Base-by-base conservation (phyloP, 2,329 filamentous ascomycete species). In the Ascochyta lentis region DNA sequence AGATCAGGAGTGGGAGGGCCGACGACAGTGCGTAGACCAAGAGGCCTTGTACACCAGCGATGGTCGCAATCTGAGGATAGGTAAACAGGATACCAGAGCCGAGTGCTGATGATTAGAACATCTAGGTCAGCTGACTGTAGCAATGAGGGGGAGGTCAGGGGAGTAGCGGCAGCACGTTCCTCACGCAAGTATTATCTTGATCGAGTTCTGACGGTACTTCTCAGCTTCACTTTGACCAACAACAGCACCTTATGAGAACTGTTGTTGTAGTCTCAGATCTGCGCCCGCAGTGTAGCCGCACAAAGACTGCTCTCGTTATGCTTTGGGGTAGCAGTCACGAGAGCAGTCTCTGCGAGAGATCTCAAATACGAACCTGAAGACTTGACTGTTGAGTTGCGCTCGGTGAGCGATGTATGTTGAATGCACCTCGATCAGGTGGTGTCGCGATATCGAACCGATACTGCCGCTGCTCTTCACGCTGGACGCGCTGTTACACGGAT, bases 171-270 rank as follows among this genome's bases (percentile, higher is more conserved):
- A 93, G 89, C 90, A 94, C 91, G 84, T 93, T 94, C 90, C 91
- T 88, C 91, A 94, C 91, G 91, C 91, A 95, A 95, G 91, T 89
- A 92, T 94, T 95, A 94, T 91, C 91, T 95, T 95, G 91, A 91
- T 95, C 91, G 90, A 94, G 90, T 94, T 88, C 80, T 89, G 82
- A 93, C 91, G 90, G 91, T 95, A 86, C 89, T 89, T 94, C 91
- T 95, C 91, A 94, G 91, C 91, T 86, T 92, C 85, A 80, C 85
- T 69, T 66, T 57, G 58, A 66, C 58, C 45, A 44, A 29, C 35
- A 24, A 51, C 43, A 38, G 47, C 22, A 43, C 23, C 31, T 22
- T 1, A 7, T 26, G 8, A 19, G 19, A 7, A 35, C 35, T 9
- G 34, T 19, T 15, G 53, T 45, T 46, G 47, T 23, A 42, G 15